These are phyloP conservation scores for Amanita polypyramis DNA, from an alignment of 768 basidiomycete species.

Conservation along the genomic window DNA sequence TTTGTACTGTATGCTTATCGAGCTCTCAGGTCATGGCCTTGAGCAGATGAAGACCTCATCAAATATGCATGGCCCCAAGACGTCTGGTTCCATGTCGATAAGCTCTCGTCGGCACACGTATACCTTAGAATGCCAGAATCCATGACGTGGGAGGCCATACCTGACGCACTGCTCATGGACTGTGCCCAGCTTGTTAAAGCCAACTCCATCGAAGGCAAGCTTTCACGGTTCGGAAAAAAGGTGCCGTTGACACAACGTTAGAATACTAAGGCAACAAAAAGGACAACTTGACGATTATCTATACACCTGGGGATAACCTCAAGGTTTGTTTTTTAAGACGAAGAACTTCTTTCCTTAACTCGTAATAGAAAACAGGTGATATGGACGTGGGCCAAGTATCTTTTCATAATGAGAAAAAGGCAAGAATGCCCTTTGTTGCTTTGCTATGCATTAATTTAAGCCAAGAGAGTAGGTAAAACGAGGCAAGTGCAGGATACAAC, in stretches of 20 bases:
- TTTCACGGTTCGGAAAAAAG: constrained; percentile 15
- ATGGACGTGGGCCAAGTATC: constrained; percentile 97
- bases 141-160: constrained; percentile 88
- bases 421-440: constrained; percentile 18
- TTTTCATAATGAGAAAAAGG: constrained; percentile 85
- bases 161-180: constrained; percentile 66
- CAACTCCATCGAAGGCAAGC: constrained; percentile 85
- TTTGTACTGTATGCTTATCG: constrained; percentile 8
- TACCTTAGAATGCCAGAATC: constrained; percentile 81
- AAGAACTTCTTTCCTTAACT: background rate
- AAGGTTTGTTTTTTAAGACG: constrained; percentile 44
- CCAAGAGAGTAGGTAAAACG: constrained; percentile 56
- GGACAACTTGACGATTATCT: constrained; percentile 86
- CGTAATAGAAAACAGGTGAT: constrained; percentile 82
- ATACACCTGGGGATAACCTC: constrained; percentile 86
- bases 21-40: background rate
- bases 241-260: background rate
- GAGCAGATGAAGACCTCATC: constrained; percentile 87
- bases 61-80: constrained; percentile 87
- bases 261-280: constrained; percentile 81
- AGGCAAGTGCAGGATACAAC: constrained; percentile 27
- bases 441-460: background rate
- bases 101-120: constrained; percentile 93
- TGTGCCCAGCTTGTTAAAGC: constrained; percentile 96
- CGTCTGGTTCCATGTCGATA: constrained; percentile 96